phyloP scores from a whole-genome alignment of 768 basidiomycete genomes.

The Podaxis sp. region DNA sequence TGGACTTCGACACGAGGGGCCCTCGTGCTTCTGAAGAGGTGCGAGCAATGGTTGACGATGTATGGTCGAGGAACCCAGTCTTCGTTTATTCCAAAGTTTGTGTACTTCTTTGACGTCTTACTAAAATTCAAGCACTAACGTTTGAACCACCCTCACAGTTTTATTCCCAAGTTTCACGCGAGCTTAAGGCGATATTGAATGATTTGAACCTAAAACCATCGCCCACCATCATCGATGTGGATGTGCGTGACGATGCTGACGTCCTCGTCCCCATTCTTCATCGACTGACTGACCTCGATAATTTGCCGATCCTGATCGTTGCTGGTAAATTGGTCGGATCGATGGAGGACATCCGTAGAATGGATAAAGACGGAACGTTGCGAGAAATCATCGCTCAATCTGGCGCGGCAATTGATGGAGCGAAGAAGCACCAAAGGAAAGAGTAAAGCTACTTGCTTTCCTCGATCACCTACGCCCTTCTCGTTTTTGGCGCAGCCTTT shows the following conservation, averaged over 20 bases:
- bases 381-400: constrained; percentile 44
- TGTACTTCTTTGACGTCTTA: constrained; percentile 1
- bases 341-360: constrained; percentile 45
- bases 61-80: constrained; percentile 72
- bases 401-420: constrained; percentile 52
- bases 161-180: constrained; percentile 62
- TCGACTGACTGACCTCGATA: constrained; percentile 50
- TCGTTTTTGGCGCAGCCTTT: neutral
- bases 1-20: constrained; percentile 79
- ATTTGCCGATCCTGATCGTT: constrained; percentile 65
- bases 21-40: constrained; percentile 59
- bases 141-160: constrained; percentile 30
- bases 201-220: constrained; percentile 55
- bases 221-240: constrained; percentile 67
- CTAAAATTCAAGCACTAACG: neutral
- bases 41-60: constrained; percentile 50
- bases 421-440: constrained; percentile 29
- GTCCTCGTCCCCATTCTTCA: constrained; percentile 58
- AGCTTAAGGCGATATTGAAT: constrained; percentile 56
- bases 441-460: neutral
- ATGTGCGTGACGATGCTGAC: constrained; percentile 64
- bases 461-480: neutral
- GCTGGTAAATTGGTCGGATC: constrained; percentile 57
- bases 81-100: constrained; percentile 70
- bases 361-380: constrained; percentile 49